Base-by-base conservation (phyloP, 352 stramenopile genomes). In the Phytophthora pinifolia region DNA sequence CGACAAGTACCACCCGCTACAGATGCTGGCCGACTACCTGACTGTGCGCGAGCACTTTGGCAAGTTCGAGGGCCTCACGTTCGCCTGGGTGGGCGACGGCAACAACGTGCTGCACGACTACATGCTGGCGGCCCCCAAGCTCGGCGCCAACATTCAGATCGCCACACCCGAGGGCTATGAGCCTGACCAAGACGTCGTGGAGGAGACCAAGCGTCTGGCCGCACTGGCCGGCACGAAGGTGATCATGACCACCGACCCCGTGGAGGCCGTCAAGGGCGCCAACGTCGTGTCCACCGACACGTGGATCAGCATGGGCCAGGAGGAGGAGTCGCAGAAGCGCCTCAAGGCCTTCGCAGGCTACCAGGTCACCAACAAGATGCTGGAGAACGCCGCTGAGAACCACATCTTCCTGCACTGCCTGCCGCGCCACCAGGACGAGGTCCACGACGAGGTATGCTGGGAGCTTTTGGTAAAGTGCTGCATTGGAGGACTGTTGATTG, bases 21-120 rank as follows among this genome's bases (percentile, higher is more conserved):
- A 99, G 70, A 98, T 96, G 52, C 78, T 99, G 34, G 97, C 97
- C 1, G 97, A 99, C 77, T 89, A 98, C 38, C 94, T 99, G 89
- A 98, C 96, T 3, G 82, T 99, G 10, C 50, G 83, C 67, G 83
- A 96, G 54, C 86, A 92, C 54, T 96, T 96, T 59, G 87, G 87
- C 30, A 72, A 77, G 43, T 64, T 92, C 17, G 69, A 93, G 15
- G 94, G 93, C 5, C 89, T 98, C 37, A 99, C 93, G 30, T 75
- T 99, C 32, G 83, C 94, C 33, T 99, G 96, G 94, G 96, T 99
- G 43, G 97, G 97, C 51, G 97, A 99, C 63, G 96, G 96, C 46
- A 99, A 99, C 79, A 99, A 99, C 47, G 91, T 98, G 25, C 69
- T 97, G 37, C 96, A 99, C 61, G 96, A 99, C 68, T 94, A 98